A percentile compares a stretch with the other conserved stretches of the same genome.
Conservation (phyloP, 257 asterid genomes). For the Solanum sitiens region DNA sequence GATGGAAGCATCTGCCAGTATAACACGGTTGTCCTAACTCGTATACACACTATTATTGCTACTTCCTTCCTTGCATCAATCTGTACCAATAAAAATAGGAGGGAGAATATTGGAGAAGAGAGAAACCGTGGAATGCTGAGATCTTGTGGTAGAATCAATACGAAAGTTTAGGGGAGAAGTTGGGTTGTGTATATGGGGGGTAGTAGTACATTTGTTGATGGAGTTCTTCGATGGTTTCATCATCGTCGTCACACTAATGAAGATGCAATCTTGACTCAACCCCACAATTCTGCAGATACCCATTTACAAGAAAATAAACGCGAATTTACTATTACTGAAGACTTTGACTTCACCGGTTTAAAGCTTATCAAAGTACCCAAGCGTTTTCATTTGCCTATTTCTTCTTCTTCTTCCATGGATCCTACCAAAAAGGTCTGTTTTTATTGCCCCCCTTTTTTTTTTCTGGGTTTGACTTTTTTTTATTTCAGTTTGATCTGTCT, state of each 20-base stretch:
- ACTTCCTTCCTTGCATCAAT: neutral
- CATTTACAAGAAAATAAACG: slow-evolving; percentile 1
- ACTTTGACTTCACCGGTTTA: slow-evolving; percentile 71
- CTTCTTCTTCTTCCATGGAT: slow-evolving; percentile 52
- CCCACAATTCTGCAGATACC: neutral
- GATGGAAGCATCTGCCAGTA: neutral
- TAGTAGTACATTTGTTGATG: slow-evolving; percentile 72
- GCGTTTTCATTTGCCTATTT: slow-evolving; percentile 34
- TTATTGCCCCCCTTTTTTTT: neutral
- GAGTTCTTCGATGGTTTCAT: slow-evolving; percentile 75
- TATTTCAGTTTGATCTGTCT: neutral
- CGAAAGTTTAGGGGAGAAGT: slow-evolving; percentile 18
- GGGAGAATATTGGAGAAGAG: neutral
- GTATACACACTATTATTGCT: neutral
- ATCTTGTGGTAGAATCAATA: slow-evolving; percentile 29
- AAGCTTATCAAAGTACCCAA: slow-evolving; percentile 57
- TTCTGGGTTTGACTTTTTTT: neutral
- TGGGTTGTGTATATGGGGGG: slow-evolving; percentile 60
- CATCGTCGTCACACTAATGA: slow-evolving; percentile 42
- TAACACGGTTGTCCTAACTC: neutral
- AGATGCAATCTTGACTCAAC: slow-evolving; percentile 7
- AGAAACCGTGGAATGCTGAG: slow-evolving; percentile 18
- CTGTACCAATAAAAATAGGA: neutral
- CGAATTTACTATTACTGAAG: slow-evolving; percentile 30
- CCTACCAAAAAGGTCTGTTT: slow-evolving; percentile 55